These are phyloP conservation scores for Pseudonitzschia multiseries DNA, from an alignment of 108 stramenopile species.

Conservation along the genomic window DNA sequence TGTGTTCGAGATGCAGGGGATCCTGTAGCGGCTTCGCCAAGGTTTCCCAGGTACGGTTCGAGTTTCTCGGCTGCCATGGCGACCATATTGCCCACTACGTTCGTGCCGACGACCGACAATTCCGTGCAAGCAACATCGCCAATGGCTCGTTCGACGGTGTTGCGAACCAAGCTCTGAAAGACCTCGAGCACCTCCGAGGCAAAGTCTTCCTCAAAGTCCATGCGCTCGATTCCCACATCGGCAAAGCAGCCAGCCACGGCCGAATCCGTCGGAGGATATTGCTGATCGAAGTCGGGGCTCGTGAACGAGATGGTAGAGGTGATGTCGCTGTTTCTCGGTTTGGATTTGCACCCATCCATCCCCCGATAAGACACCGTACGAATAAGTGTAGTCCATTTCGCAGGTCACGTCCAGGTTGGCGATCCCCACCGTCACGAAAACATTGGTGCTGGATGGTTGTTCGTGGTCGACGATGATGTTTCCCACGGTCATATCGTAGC, in stretches of 20 bases:
- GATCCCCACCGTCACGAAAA: constrained; percentile 19
- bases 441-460: background rate
- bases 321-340: constrained; percentile 36
- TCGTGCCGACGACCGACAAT: constrained; percentile 35
- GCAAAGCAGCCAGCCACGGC: constrained; percentile 38
- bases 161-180: constrained; percentile 52
- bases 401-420: constrained; percentile 26
- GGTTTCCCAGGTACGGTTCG: constrained; percentile 26
- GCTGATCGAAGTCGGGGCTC: constrained; percentile 35
- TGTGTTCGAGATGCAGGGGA: constrained; percentile 26
- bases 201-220: constrained; percentile 61
- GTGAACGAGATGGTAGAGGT: constrained; percentile 37
- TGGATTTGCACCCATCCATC: constrained; percentile 22
- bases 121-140: constrained; percentile 50
- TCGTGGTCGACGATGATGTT: constrained; percentile 21
- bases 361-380: constrained; percentile 23
- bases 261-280: constrained; percentile 41
- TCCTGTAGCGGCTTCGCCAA: constrained; percentile 21
- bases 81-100: constrained; percentile 26
- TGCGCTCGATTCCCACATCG: constrained; percentile 42
- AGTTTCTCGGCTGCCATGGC: constrained; percentile 26
- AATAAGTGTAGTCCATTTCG: constrained; percentile 33
- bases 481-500: constrained; percentile 32
- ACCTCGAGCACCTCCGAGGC: constrained; percentile 45
- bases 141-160: constrained; percentile 39